Evolutionary conservation across 257 asterid genomes (phyloP).

Genomic region (Oldenlandia corymbosa): DNA sequence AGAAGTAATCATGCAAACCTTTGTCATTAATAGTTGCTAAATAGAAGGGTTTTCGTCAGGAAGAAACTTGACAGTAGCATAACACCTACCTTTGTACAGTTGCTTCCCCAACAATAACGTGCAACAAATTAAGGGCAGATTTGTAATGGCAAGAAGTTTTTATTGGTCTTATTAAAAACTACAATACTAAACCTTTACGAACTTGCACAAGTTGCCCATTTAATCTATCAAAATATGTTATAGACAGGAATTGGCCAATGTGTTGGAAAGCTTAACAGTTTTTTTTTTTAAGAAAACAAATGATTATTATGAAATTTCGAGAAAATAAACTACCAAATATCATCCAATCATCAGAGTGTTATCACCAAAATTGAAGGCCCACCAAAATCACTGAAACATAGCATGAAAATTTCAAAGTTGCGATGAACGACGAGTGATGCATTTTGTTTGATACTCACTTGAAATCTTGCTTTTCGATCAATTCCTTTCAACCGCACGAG

Average conservation of each 20-base stretch:
- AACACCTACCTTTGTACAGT: slow-evolving; percentile 88
- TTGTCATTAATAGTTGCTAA: slow-evolving; percentile 67
- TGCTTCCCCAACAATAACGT: slow-evolving; percentile 83
- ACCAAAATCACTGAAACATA: too few species aligned
- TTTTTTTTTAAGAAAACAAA: not conserved
- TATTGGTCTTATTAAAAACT: not conserved
- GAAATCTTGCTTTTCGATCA: too few species aligned
- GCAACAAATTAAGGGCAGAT: slow-evolving; percentile 8
- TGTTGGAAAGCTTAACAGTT: too few species aligned
- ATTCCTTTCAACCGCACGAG: too few species aligned
- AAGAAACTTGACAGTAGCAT: slow-evolving; percentile 57
- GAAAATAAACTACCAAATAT: too few species aligned
- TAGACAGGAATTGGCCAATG: too few species aligned
- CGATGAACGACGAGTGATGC: too few species aligned
- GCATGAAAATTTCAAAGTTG: too few species aligned
- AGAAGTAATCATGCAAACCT: slow-evolving; percentile 47
- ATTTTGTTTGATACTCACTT: too few species aligned
- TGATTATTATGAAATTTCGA: too few species aligned
- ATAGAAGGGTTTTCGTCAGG: slow-evolving; percentile 38
- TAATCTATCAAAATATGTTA: not conserved
- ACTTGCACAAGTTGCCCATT: not conserved
- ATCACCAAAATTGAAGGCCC: too few species aligned
- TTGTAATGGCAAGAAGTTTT: not conserved
- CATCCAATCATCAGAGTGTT: too few species aligned
- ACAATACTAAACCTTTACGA: not conserved